Evolutionary conservation across 129 eudicot species (phyloP).

Genomic region (Ambrosia trifida): DNA sequence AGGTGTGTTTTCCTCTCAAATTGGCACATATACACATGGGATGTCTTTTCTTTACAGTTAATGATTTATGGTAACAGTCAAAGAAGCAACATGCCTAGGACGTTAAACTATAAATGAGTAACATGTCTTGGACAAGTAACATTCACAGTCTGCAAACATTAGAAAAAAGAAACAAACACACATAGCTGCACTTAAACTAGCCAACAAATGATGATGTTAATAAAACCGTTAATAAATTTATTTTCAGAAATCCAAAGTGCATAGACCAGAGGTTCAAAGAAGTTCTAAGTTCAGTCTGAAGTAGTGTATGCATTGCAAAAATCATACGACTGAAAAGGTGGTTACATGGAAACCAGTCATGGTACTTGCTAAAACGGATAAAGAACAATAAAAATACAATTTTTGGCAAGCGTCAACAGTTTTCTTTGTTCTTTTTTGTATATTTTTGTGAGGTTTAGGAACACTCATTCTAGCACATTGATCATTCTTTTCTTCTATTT

Average conservation of each 20-base stretch:
- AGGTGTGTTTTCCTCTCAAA: too few relatives aligned
- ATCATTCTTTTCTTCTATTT: not conserved
- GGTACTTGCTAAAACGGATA: not conserved
- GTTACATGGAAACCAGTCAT: not conserved
- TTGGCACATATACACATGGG: not conserved
- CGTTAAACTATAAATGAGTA: not conserved
- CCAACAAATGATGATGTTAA: not conserved
- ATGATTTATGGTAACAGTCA: not conserved
- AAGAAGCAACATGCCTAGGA: not conserved
- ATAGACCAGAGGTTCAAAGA: not conserved
- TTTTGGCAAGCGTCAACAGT: too few relatives aligned
- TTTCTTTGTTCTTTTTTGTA: too few relatives aligned
- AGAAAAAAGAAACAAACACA: conserved; percentile 1
- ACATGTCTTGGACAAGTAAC: not conserved
- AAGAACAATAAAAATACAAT: too few relatives aligned
- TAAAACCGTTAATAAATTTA: not conserved
- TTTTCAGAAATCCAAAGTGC: not conserved
- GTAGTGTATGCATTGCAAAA: not conserved
- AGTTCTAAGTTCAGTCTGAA: not conserved
- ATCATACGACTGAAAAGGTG: not conserved
- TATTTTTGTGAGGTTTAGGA: not conserved
- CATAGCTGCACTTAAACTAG: not conserved
- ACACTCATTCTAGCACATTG: not conserved
- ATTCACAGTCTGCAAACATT: not conserved
- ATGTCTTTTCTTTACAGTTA: not conserved